A percentile compares a stretch with the other conserved stretches of the same genome.
Conservation (phyloP, 805 yeast genomes). For the Wickerhamiella galacta region DNA sequence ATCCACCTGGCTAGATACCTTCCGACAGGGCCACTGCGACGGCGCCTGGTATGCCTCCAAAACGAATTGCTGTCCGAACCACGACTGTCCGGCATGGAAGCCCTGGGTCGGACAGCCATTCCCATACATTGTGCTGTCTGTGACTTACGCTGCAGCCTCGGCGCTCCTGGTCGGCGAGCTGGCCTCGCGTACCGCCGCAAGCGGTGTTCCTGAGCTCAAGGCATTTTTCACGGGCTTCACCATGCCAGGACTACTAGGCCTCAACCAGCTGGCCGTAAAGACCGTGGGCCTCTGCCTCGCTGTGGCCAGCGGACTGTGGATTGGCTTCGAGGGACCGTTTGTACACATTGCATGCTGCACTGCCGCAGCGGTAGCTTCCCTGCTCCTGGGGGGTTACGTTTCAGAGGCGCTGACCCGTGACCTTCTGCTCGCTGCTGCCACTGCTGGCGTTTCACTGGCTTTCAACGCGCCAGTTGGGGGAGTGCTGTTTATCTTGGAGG, state of each 20-base stretch:
- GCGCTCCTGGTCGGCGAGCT: constrained; percentile 19
- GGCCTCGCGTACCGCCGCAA: constrained; percentile 28
- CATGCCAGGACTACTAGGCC: constrained; percentile 35
- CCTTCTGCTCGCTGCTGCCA: constrained; percentile 54
- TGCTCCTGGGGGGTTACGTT: constrained; percentile 16
- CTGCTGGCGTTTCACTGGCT: constrained; percentile 73
- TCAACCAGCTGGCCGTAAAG: constrained; percentile 37
- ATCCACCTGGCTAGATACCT: neutral
- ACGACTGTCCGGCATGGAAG: constrained; percentile 8
- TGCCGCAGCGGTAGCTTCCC: constrained; percentile 25
- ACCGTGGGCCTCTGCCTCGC: constrained; percentile 42
- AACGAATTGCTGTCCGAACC: constrained; percentile 2
- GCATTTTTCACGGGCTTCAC: constrained; percentile 50
- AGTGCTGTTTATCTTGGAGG: constrained; percentile 60
- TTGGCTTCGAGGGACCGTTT: constrained; percentile 77
- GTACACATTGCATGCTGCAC: constrained; percentile 55
- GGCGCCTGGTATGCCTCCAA: constrained; percentile 6
- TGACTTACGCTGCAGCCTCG: constrained; percentile 26
- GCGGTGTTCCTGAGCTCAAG: constrained; percentile 66
- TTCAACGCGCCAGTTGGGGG: constrained; percentile 51
- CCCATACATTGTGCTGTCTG: constrained; percentile 25
- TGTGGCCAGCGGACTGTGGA: constrained; percentile 63
- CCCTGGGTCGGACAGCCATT: constrained; percentile 19
- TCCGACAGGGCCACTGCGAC: constrained; percentile 4
- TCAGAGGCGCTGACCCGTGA: constrained; percentile 33